These are phyloP conservation scores for Didymella glomerata DNA, from an alignment of 2,329 filamentous ascomycete genomes.

Conservation along the genomic window DNA sequence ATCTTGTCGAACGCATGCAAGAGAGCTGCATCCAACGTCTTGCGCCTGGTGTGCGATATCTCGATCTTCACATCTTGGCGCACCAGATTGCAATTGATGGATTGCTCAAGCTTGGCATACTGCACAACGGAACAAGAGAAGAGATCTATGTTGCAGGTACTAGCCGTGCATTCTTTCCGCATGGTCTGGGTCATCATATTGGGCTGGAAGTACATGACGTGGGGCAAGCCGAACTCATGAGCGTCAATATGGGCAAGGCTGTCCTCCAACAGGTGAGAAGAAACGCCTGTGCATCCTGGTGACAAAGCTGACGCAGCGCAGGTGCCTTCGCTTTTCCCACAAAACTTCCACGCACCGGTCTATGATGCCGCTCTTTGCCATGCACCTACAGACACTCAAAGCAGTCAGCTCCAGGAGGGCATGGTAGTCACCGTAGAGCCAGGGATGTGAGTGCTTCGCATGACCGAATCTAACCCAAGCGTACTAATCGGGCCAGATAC, in stretches of 20 bases:
- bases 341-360: conserved; percentile 45
- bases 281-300: no score
- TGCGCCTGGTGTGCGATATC: conserved; percentile 73
- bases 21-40: conserved; percentile 73
- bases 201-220: conserved; percentile 91
- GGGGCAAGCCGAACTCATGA: conserved; percentile 48
- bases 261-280: conserved; percentile 36
- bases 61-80: conserved; percentile 76
- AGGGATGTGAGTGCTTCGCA: conserved; percentile 52
- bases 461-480: neutral
- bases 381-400: conserved; percentile 44
- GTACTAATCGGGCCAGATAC: conserved; percentile 68
- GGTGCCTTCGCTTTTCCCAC: conserved; percentile 45
- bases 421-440: conserved; percentile 67
- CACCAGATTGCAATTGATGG: conserved; percentile 76
- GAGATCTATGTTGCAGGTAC: conserved; percentile 81
- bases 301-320: conserved; percentile 24
- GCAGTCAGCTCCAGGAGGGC: conserved; percentile 57
- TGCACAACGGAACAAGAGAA: conserved; percentile 69
- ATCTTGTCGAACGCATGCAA: conserved; percentile 84
- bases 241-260: conserved; percentile 34
- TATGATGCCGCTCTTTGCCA: conserved; percentile 42
- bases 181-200: conserved; percentile 89
- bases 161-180: conserved; percentile 90
- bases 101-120: conserved; percentile 74